Conservation (phyloP, 768 basidiomycete species). For the Lactarius sp. region DNA sequence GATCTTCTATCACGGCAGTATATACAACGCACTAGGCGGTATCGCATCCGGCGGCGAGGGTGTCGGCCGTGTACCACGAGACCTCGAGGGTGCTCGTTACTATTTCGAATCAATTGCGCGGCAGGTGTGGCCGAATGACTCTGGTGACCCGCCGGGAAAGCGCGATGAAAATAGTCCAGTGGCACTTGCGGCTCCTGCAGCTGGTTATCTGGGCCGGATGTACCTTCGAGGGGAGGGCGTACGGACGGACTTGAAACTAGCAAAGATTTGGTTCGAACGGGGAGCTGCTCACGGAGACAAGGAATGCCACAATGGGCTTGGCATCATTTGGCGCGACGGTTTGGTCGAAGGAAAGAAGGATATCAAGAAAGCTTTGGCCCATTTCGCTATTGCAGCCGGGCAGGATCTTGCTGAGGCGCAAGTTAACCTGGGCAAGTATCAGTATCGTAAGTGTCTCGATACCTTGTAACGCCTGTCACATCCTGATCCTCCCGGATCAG, state of each 20-base stretch:
- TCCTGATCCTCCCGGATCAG: constrained; percentile 37
- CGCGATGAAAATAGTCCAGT: constrained; percentile 32
- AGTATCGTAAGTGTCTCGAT: constrained; percentile 46
- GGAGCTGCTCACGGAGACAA: constrained; percentile 76
- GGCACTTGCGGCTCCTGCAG: constrained; percentile 69
- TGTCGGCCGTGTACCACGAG: constrained; percentile 82
- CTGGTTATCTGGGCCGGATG: constrained; percentile 91
- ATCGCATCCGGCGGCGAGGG: constrained; percentile 85
- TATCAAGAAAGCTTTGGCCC: constrained; percentile 50
- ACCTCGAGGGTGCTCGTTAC: constrained; percentile 66
- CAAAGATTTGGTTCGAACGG: constrained; percentile 93
- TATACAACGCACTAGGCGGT: constrained; percentile 76
- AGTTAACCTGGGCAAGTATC: constrained; percentile 81
- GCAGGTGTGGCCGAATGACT: constrained; percentile 84
- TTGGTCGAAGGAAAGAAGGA: constrained; percentile 64
- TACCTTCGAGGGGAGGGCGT: constrained; percentile 90
- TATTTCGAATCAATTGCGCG: constrained; percentile 87
- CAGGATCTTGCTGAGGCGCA: constrained; percentile 91
- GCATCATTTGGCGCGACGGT: constrained; percentile 90
- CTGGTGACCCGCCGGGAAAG: constrained; percentile 45
- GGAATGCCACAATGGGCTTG: constrained; percentile 86
- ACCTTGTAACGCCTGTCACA: constrained; percentile 1
- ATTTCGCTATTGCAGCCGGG: constrained; percentile 76
- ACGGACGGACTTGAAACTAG: constrained; percentile 64
- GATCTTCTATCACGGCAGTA: constrained; percentile 93